Base-by-base conservation (phyloP, 257 asterid genomes). In the Mitragyna speciosa region DNA sequence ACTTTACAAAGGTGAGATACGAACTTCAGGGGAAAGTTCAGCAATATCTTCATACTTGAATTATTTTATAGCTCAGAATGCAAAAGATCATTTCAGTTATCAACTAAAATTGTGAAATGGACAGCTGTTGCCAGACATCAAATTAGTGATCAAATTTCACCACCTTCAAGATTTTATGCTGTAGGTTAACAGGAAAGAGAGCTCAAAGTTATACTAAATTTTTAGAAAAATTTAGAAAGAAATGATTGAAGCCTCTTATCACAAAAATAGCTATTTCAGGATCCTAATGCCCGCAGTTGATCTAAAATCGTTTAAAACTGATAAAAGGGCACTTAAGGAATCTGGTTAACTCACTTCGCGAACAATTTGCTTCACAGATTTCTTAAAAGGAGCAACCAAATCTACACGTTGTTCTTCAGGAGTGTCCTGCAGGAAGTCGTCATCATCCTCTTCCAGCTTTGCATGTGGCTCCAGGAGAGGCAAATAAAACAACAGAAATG, bases 401-500 rank as follows among this genome's bases (percentile, higher is more conserved):
- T 92, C 95, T 51, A 88, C 82, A 19, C 2, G 93, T 16, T 74
- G 82, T 79, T 77, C 91, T 72, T 83, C 93, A 71, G 72, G 75
- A 77, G 83, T 76, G 56, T 95, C 98, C 72, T 77, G 83, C 73
- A 91, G 88, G 84, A 89, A 90, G 82, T 88, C 92, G 0, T 91
- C 98, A 72, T 95, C 97, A 2, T 91, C 97, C 9, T 91, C 96
- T 72, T 93, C 96, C 78, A 75, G 41, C 59, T 52, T 87, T 30
- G 90, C 28, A 52, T 72, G 89, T 68, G 95, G 95, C 93, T 93
- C 98, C 93, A 95, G 20, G 77, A 93, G 95, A 73, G 99, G 98
- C 87, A 95, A 85, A 83, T 91, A 95, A 88, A 91, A 93, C 68
- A 88, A 67, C 70, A 91, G 84, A 81, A 95, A 91, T 20, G 95